phyloP scores from a whole-genome alignment of 2,329 filamentous ascomycete species.

The Trichoderma semiorbis region DNA sequence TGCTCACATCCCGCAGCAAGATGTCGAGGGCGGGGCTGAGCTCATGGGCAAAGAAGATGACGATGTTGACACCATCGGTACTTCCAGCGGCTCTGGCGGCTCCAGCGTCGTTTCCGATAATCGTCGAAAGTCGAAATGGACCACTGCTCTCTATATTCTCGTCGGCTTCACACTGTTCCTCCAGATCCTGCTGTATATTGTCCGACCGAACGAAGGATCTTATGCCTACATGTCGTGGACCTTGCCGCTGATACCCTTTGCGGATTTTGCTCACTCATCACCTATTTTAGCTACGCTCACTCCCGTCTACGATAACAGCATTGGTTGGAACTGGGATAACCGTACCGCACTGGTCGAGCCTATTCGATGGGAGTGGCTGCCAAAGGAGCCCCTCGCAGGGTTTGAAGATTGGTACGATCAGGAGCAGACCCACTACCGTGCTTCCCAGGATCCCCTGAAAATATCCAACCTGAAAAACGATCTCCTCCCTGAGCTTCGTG shows the following conservation, averaged over 20 bases:
- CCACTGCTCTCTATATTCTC: constrained; percentile 13
- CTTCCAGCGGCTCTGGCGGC: background rate
- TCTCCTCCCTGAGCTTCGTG: constrained; percentile 28
- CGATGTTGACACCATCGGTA: background rate
- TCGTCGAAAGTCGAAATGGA: constrained; percentile 3
- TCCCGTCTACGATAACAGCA: constrained; percentile 24
- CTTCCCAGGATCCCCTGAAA: constrained; percentile 37
- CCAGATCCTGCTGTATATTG: constrained; percentile 23
- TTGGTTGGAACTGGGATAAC: constrained; percentile 30
- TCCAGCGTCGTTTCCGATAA: constrained; percentile 8
- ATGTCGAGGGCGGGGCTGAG: constrained; percentile 22
- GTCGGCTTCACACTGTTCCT: constrained; percentile 21
- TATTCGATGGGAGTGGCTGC: constrained; percentile 29
- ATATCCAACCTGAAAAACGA: constrained; percentile 38
- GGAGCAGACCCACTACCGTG: constrained; percentile 30
- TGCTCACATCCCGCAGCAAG: constrained; percentile 26
- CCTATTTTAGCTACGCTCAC: constrained; percentile 27
- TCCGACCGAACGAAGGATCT: constrained; percentile 29
- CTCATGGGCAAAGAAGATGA: constrained; percentile 20
- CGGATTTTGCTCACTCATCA: constrained; percentile 30
- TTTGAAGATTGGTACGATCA: constrained; percentile 32
- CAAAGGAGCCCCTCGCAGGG: constrained; percentile 20
- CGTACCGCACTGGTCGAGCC: constrained; percentile 27
- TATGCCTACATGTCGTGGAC: constrained; percentile 36
- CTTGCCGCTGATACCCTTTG: constrained; percentile 29